A percentile compares a stretch with the other conserved stretches of the same genome.
These are phyloP conservation scores for Paraphoma chrysanthemicola DNA, from an alignment of 2,329 filamentous ascomycete species.

Conservation along the genomic window DNA sequence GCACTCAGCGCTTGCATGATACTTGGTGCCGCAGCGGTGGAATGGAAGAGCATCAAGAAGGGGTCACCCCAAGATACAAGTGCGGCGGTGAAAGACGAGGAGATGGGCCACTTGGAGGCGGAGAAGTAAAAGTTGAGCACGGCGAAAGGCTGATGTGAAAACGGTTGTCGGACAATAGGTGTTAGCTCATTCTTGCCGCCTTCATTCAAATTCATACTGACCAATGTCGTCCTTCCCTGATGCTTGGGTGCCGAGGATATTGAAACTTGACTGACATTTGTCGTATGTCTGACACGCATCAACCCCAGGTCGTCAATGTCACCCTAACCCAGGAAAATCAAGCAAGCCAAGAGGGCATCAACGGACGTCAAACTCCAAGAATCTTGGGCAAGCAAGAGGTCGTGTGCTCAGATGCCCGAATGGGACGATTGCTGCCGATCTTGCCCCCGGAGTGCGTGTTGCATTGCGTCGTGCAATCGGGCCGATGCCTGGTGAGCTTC, in stretches of 20 bases:
- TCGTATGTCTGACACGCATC: background rate
- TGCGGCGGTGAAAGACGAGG: background rate
- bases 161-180: background rate
- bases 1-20: conserved; percentile 61
- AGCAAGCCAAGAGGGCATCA: background rate
- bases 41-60: conserved; percentile 66
- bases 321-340: background rate
- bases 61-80: background rate
- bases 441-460: background rate
- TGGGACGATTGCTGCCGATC: too few species aligned
- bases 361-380: background rate
- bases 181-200: too few species aligned
- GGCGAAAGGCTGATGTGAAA: background rate
- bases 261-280: background rate
- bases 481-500: background rate
- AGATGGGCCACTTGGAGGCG: background rate
- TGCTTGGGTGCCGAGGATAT: background rate
- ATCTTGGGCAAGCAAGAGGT: background rate
- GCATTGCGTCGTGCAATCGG: background rate
- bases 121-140: background rate
- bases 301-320: background rate
- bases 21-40: conserved; percentile 61
- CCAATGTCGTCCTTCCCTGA: background rate
- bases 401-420: background rate
- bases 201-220: too few species aligned